A percentile compares a stretch with the other conserved stretches of the same genome.
These are phyloP conservation scores for Primulina huaijiensis DNA, from an alignment of 257 asterid species.

Conservation along the genomic window DNA sequence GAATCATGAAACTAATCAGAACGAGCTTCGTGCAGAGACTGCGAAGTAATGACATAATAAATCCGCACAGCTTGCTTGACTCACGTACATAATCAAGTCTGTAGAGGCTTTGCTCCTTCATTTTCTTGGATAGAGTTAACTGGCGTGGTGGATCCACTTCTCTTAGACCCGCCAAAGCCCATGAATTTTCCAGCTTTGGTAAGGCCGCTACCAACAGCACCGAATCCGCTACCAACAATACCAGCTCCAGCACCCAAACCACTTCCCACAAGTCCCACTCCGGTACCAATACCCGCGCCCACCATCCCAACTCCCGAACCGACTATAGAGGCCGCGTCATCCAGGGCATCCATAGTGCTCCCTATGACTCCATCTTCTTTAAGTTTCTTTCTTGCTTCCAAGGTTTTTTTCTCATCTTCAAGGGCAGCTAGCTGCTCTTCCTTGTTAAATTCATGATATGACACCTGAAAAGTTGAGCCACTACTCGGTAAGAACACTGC, in stretches of 20 bases:
- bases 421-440: slow-evolving; percentile 83
- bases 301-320: slow-evolving; percentile 56
- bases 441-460: slow-evolving; percentile 77
- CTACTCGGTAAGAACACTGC: neutral
- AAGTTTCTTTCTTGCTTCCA: slow-evolving; percentile 82
- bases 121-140: slow-evolving; percentile 60
- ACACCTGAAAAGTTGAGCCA: slow-evolving; percentile 45
- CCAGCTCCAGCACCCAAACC: slow-evolving; percentile 85
- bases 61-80: no score
- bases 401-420: slow-evolving; percentile 76
- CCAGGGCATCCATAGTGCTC: slow-evolving; percentile 96
- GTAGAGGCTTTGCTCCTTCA: slow-evolving; percentile 74
- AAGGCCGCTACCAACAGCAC: slow-evolving; percentile 80
- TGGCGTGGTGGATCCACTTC: slow-evolving; percentile 68
- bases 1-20: slow-evolving; percentile 20
- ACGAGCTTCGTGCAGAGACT: slow-evolving; percentile 18
- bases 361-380: slow-evolving; percentile 87
- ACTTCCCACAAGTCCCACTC: slow-evolving; percentile 60
- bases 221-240: slow-evolving; percentile 69
- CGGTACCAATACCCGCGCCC: slow-evolving; percentile 54
- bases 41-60: slow-evolving; percentile 9
- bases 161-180: slow-evolving; percentile 61
- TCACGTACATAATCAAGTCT: slow-evolving; percentile 25
- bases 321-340: slow-evolving; percentile 68
- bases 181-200: slow-evolving; percentile 88